These are phyloP conservation scores for Fraxinus albicans DNA, from an alignment of 305 asterid species.

Conservation along the genomic window DNA sequence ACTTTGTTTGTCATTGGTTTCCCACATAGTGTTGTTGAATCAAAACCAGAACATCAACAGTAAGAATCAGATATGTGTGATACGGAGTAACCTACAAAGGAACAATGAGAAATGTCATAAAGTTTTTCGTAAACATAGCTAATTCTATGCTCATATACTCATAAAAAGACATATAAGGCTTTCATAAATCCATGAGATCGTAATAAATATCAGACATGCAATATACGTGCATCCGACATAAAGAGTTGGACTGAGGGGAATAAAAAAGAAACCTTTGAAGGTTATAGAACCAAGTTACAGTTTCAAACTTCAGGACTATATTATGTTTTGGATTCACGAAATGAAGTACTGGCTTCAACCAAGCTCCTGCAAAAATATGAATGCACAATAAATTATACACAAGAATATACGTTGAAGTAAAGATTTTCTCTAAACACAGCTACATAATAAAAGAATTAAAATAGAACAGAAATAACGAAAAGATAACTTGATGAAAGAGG, in stretches of 20 bases:
- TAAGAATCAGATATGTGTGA: too few species aligned
- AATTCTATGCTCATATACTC: too few species aligned
- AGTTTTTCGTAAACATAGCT: too few species aligned
- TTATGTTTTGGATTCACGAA: conserved; percentile 92
- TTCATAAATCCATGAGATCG: conserved; percentile 13
- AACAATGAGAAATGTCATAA: too few species aligned
- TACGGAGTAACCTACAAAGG: too few species aligned
- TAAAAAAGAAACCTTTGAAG: conserved; percentile 12
- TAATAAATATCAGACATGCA: conserved; percentile 5
- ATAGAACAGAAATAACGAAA: background rate
- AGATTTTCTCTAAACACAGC: background rate
- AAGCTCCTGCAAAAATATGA: conserved; percentile 51
- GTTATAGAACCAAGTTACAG: conserved; percentile 14
- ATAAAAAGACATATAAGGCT: too few species aligned
- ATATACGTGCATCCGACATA: background rate
- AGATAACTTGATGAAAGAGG: background rate
- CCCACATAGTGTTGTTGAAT: too few species aligned
- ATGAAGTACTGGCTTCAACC: conserved; percentile 65
- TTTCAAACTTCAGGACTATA: conserved; percentile 49
- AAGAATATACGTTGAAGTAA: conserved; percentile 14
- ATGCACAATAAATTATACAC: conserved; percentile 19
- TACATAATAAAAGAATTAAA: background rate
- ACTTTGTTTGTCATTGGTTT: too few species aligned
- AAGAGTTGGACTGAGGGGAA: background rate
- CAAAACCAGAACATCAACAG: too few species aligned